These are phyloP conservation scores for Russula abietina DNA, from an alignment of 768 basidiomycete genomes.

Conservation along the genomic window DNA sequence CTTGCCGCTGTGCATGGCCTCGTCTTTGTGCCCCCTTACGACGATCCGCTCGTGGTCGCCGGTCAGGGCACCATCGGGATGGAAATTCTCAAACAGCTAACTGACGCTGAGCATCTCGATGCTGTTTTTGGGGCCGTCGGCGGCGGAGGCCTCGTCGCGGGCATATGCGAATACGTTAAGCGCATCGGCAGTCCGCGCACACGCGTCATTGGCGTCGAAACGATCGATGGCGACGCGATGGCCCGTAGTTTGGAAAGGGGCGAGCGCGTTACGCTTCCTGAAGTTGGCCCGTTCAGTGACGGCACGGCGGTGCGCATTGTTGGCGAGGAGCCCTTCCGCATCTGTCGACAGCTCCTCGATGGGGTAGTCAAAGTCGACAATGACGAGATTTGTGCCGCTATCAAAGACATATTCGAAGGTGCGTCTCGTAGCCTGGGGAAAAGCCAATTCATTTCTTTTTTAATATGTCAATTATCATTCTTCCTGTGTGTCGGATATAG, in stretches of 20 bases:
- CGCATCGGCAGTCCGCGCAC: constrained; percentile 81
- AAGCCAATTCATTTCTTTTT: neutral
- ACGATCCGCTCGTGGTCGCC: constrained; percentile 94
- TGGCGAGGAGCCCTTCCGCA: constrained; percentile 89
- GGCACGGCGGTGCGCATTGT: constrained; percentile 96
- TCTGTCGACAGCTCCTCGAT: constrained; percentile 82
- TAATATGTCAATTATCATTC: too few species aligned
- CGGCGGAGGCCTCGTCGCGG: constrained; percentile 90
- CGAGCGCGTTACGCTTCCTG: constrained; percentile 72
- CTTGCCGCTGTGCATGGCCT: constrained; percentile 72
- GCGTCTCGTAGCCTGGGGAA: constrained; percentile 17
- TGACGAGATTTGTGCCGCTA: constrained; percentile 96
- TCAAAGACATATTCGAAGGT: constrained; percentile 99
- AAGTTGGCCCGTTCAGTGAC: constrained; percentile 95
- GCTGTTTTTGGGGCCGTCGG: constrained; percentile 90
- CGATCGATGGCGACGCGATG: constrained; percentile 94
- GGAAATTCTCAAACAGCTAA: constrained; percentile 89
- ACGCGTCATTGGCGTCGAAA: constrained; percentile 87
- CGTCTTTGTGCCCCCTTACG: constrained; percentile 92
- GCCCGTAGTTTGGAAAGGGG: constrained; percentile 72
- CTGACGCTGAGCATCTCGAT: constrained; percentile 68
- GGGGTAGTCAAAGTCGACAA: constrained; percentile 81
- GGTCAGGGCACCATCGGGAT: constrained; percentile 94
- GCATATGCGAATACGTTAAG: constrained; percentile 88
- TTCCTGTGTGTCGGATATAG: constrained; percentile 35